Base-by-base conservation (phyloP, 2,329 filamentous ascomycete genomes). In the Fusarium graminum region DNA sequence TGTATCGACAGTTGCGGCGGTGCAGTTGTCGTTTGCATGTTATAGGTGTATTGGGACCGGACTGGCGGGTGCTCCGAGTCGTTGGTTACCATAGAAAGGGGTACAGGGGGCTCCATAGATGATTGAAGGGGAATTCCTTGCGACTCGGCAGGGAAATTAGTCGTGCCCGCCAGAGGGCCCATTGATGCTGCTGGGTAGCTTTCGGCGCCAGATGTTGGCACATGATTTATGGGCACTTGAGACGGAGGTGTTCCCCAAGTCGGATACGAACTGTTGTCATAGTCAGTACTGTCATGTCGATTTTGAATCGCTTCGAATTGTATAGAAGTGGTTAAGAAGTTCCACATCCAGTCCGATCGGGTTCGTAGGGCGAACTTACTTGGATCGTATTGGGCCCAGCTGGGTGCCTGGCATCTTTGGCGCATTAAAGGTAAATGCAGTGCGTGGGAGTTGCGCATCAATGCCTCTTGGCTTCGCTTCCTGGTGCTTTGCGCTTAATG, bases 371-470 rank as follows among this genome's bases (percentile, higher is more conserved):
- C 13, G 16, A 58, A 83, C 85, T 79, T 80, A 88, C 86, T 86
- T 87, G 22, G 85, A 86, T 74, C 86, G 80, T 80, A 88, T 84
- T 17, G 79, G 72, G 39, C 80, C 80, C 74, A 87, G 80, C 16
- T 83, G 83, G 59, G 80, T 82, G 26, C 82, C 80, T 0, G 85
- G 82, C 54, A 87, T 78, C 70, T 87, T 88, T 1, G 85, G 83
- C 1, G 86, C 79, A 64, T 79, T 86, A 64, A 88, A 88, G 3
- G 85, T 87, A 63, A 88, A 88, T 1, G 82, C 81, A 7, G 85
- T 82, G 55, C 86, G 80, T 6, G 86, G 85, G 52, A 86, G 75
- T 62, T 87, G 85, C 66, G 87, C 77, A 59, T 86, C 85, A 32
- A 86, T 74, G 38, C 73, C 73, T 46, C 85, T 79, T 6, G 82